Base-by-base conservation (phyloP, 768 basidiomycete species). In the Suillus luteus region DNA sequence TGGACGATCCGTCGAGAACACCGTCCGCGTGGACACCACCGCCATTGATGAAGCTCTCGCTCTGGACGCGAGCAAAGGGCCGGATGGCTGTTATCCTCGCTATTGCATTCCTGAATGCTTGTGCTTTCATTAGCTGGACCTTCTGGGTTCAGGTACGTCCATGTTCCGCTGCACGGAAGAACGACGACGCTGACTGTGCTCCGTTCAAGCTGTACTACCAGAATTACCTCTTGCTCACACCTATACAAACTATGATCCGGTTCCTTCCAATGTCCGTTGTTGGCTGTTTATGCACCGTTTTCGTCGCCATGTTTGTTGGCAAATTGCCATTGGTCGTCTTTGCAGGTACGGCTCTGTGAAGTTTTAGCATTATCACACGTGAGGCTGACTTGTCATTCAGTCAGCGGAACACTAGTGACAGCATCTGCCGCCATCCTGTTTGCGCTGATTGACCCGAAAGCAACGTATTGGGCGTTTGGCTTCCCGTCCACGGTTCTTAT, bases 391-490 rank as follows among this genome's bases (percentile, higher is more conserved):
- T 55, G 33, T 33, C 48, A 4, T 55, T 2, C 72, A 83, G 84
- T 77, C 0, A 60, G 75, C n/a, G 91, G 92, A n/a, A 87, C 88
- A 0, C 59, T 83, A 10, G 71, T 87, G 40, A 92, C 92, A 1
- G 79, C 80, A 6, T 57, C 73, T 8, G 88, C 89, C 0, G 82
- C 81, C 63, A 74, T 92, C 7, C 76, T 92, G 2, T 90, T 92
- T 68, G 91, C 91, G 2, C 66, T 90, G 2, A 89, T 92, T 66
- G 67, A 83, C 27, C 83, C 88, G 0, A 65, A 73, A 0, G 78
- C 77, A 9, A 75, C 86, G 1, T 93, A 87, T 68, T 93, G 92
- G 92, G 89, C 88, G 1, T 89, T 81, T 63, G 86, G 85, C 8
- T 93, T 93, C 74, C 89, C 90, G 0, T 83, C 87, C 0, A 82